phyloP scores from a whole-genome alignment of 202 grass and related monocot species.

The Elaeis oleifera region DNA sequence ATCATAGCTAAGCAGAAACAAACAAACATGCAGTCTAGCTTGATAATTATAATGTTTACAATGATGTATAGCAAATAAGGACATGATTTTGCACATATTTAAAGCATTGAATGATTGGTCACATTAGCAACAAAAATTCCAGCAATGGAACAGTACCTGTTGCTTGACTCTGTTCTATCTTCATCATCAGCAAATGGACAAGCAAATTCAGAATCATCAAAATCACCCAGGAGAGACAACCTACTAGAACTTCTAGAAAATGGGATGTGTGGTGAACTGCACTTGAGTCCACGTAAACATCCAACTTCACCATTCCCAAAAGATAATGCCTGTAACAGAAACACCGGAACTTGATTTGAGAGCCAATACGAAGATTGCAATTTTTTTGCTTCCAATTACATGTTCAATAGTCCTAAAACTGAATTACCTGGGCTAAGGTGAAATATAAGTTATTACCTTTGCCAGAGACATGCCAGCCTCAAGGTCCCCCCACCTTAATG shows the following conservation, averaged over 20 bases:
- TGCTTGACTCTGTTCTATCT: slow-evolving; percentile 4
- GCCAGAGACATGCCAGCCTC: slow-evolving; percentile 25
- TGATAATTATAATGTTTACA: too few species aligned
- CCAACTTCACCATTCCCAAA: slow-evolving; percentile 48
- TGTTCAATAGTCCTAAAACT: not conserved
- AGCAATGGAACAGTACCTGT: slow-evolving; percentile 16
- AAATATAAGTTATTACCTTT: slow-evolving; percentile 41
- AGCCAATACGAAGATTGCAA: not conserved
- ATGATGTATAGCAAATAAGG: too few species aligned
- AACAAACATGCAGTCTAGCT: too few species aligned
- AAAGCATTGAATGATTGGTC: too few species aligned
- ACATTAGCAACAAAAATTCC: slow-evolving; percentile 1
- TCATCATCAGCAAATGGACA: slow-evolving; percentile 27
- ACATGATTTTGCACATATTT: too few species aligned
- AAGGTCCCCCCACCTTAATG: slow-evolving; percentile 38
- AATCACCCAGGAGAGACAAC: slow-evolving; percentile 3
- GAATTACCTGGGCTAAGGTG: slow-evolving; percentile 6
- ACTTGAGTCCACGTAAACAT: slow-evolving; percentile 41
- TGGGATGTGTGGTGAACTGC: slow-evolving; percentile 2
- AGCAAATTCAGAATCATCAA: slow-evolving; percentile 25
- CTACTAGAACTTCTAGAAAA: slow-evolving; percentile 4
- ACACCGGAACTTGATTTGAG: not conserved
- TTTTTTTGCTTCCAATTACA: not conserved
- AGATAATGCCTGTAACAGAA: slow-evolving; percentile 42
- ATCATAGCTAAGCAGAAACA: too few species aligned